These are phyloP conservation scores for Heritiera fomes DNA, from an alignment of 345 rosid genomes.

Conservation along the genomic window DNA sequence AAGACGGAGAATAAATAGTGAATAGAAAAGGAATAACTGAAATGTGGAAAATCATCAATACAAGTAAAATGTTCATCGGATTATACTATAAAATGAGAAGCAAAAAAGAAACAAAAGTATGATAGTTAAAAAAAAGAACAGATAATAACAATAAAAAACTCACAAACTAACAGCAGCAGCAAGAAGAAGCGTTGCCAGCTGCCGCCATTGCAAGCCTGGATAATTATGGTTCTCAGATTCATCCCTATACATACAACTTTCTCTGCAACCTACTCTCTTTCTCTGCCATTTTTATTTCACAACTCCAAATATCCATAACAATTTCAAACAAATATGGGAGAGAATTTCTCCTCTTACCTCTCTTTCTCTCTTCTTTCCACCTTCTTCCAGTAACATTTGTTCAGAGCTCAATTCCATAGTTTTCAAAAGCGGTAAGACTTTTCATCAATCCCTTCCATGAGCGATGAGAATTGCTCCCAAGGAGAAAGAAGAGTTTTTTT, in stretches of 20 bases:
- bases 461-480: slow-evolving; percentile 54
- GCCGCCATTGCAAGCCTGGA: slow-evolving; percentile 28
- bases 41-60: slow-evolving; percentile 38
- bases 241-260: slow-evolving; percentile 60
- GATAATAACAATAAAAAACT: slow-evolving; percentile 41
- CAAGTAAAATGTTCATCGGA: slow-evolving; percentile 46
- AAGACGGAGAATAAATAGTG: background rate
- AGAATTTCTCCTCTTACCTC: slow-evolving; percentile 52
- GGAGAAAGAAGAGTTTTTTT: slow-evolving; percentile 19
- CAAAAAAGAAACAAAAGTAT: slow-evolving; percentile 36
- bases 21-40: slow-evolving; percentile 25
- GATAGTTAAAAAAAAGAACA: slow-evolving; percentile 32
- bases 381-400: slow-evolving; percentile 14
- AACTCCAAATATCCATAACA: slow-evolving; percentile 52
- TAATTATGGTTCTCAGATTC: slow-evolving; percentile 39
- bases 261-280: slow-evolving; percentile 51
- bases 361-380: slow-evolving; percentile 2
- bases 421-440: slow-evolving; percentile 18
- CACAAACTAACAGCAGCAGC: slow-evolving; percentile 42
- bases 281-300: slow-evolving; percentile 47
- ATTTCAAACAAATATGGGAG: slow-evolving; percentile 55
- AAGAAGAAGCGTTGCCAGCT: slow-evolving; percentile 14
- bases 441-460: slow-evolving; percentile 25
- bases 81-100: slow-evolving; percentile 39
- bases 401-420: background rate